A percentile compares a stretch with the other conserved stretches of the same genome.
Evolutionary conservation across 352 stramenopile genomes (phyloP).

Genomic region (Peronospora tabacina): DNA sequence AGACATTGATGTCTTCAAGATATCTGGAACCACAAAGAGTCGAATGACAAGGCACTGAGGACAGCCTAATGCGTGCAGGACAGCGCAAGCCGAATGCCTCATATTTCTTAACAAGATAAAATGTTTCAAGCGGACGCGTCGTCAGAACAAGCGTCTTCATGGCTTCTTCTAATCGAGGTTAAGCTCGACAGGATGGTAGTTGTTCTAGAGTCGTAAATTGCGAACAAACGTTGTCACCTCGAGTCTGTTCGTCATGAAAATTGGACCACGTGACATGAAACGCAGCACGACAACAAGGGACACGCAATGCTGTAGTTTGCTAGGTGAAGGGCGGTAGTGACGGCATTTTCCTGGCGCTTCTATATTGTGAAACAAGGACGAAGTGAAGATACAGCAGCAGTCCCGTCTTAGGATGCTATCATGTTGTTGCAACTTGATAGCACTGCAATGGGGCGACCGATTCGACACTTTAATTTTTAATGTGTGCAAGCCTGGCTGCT

Average conservation of each 20-base stretch:
- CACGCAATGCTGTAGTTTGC: slow-evolving; percentile 14
- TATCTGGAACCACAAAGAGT: slow-evolving; percentile 1
- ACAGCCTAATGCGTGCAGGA: slow-evolving; percentile 5
- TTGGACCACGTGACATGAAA: slow-evolving; percentile 21
- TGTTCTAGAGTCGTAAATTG: no score
- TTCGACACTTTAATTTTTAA: slow-evolving; percentile 27
- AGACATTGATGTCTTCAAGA: not conserved
- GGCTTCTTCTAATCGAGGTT: not conserved
- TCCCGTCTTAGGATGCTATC: slow-evolving; percentile 10
- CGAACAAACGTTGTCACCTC: slow-evolving; percentile 25
- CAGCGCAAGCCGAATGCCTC: not conserved
- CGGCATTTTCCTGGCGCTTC: slow-evolving; percentile 8
- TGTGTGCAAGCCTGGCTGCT: slow-evolving; percentile 18
- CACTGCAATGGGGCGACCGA: slow-evolving; percentile 26
- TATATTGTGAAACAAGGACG: not conserved
- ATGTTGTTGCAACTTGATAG: not conserved
- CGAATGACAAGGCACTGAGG: slow-evolving; percentile 5
- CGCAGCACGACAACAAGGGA: slow-evolving; percentile 6
- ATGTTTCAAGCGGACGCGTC: slow-evolving; percentile 8
- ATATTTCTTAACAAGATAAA: not conserved
- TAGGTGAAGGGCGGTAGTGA: not conserved
- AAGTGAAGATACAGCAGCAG: slow-evolving; percentile 1
- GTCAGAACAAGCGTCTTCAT: not conserved
- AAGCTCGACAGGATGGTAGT: not conserved
- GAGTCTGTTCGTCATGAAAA: slow-evolving; percentile 5